These are phyloP conservation scores for Colletotrichum simmondsii DNA, from an alignment of 2,329 filamentous ascomycete species.

Conservation along the genomic window DNA sequence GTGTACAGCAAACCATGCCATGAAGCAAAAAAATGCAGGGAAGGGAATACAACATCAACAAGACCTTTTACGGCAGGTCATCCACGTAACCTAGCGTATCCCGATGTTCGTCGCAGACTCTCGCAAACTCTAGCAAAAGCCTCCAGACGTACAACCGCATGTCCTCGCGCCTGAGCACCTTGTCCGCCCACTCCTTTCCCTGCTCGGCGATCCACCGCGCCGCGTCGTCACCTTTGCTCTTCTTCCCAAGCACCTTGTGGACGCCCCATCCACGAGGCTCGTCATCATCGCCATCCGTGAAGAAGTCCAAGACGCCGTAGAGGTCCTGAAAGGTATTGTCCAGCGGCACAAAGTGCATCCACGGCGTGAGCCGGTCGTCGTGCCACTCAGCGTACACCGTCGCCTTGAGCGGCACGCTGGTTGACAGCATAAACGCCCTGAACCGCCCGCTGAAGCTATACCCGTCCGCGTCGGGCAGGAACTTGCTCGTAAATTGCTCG, in stretches of 20 bases:
- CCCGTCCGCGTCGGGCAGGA: conserved; percentile 78
- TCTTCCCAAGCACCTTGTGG: conserved; percentile 24
- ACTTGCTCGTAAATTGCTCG: conserved; percentile 69
- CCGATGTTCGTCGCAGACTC: conserved; percentile 58
- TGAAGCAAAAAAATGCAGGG: not conserved
- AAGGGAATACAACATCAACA: not conserved
- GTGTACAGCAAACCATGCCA: not conserved
- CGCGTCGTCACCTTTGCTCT: conserved; percentile 58
- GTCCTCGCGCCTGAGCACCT: conserved; percentile 71
- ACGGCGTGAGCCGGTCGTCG: conserved; percentile 74
- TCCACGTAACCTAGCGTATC: conserved; percentile 55
- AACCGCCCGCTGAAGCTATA: conserved; percentile 70
- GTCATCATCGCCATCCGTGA: conserved; percentile 59
- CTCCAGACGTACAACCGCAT: conserved; percentile 75
- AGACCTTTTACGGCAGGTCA: conserved; percentile 46
- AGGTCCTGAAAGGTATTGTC: conserved; percentile 76
- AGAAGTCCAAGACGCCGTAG: conserved; percentile 74
- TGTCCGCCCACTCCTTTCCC: conserved; percentile 70
- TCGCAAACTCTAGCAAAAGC: conserved; percentile 67
- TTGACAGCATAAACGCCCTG: conserved; percentile 71
- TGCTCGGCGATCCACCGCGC: conserved; percentile 69
- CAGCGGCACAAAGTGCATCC: conserved; percentile 79
- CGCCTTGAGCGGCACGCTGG: conserved; percentile 74
- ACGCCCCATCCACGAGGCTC: conserved; percentile 20
- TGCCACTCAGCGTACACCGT: conserved; percentile 83